A percentile compares a stretch with the other conserved stretches of the same genome.
phyloP scores from a whole-genome alignment of 2,329 filamentous ascomycete genomes.

The Xylaria sp. region DNA sequence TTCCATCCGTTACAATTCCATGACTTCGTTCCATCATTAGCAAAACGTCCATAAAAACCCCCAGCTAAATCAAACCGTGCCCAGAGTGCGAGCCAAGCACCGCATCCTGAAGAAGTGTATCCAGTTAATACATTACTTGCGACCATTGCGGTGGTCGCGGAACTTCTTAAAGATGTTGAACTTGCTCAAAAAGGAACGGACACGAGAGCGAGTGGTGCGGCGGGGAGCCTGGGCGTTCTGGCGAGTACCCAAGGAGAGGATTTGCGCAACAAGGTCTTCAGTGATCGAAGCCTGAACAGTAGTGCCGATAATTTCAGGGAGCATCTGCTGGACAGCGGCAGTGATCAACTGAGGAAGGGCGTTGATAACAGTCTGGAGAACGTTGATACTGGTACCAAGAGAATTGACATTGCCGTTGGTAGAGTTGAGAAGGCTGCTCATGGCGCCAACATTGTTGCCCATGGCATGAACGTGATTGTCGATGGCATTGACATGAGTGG shows the following conservation, averaged over 20 bases:
- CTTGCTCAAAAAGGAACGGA: conserved; percentile 1
- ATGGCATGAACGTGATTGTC: conserved; percentile 26
- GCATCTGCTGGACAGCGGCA: conserved; percentile 12
- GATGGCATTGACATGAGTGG: neutral
- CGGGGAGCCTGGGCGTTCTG: neutral
- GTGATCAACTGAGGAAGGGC: conserved; percentile 27
- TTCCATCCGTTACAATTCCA: no score
- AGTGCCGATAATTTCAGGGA: conserved; percentile 12
- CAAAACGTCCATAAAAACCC: no score
- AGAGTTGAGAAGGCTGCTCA: conserved; percentile 25
- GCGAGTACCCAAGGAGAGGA: conserved; percentile 8
- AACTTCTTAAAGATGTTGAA: conserved; percentile 11
- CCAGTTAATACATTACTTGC: neutral
- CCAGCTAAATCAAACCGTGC: no score
- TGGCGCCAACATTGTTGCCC: conserved; percentile 25
- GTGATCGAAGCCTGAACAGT: conserved; percentile 14
- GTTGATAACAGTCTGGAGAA: conserved; percentile 26
- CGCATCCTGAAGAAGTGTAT: neutral
- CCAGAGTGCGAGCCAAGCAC: no score
- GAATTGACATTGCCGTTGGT: conserved; percentile 25
- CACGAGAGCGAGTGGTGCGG: neutral
- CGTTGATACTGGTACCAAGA: conserved; percentile 15
- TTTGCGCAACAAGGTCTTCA: conserved; percentile 15
- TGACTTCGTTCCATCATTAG: no score
- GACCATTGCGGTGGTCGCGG: neutral